Evolutionary conservation across 805 yeast genomes (phyloP).

Genomic region (Zygosaccharomyces kombuchaensis): DNA sequence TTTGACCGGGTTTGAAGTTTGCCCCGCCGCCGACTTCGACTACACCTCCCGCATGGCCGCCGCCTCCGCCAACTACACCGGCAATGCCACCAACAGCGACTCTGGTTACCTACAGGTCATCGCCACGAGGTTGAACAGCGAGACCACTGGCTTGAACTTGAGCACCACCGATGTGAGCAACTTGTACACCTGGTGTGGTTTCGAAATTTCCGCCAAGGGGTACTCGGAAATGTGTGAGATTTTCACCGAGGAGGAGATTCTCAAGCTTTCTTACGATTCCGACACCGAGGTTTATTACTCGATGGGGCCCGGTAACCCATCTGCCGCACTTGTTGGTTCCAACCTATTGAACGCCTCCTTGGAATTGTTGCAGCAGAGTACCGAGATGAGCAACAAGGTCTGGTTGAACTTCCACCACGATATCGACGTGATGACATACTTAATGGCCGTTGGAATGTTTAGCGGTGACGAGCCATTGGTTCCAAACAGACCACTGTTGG

Average conservation of each 20-base stretch:
- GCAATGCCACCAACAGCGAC: background rate
- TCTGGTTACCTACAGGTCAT: constrained; percentile 46
- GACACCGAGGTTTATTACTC: constrained; percentile 59
- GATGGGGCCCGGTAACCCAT: constrained; percentile 59
- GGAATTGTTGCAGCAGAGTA: constrained; percentile 45
- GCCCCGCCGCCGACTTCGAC: constrained; percentile 36
- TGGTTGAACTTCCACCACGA: constrained; percentile 76
- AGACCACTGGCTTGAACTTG: constrained; percentile 52
- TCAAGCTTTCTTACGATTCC: constrained; percentile 54
- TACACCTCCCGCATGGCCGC: constrained; percentile 3
- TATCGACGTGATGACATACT: constrained; percentile 55
- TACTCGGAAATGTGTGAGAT: constrained; percentile 61
- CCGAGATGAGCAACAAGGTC: constrained; percentile 34
- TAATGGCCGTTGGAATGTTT: constrained; percentile 60
- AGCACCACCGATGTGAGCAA: constrained; percentile 48
- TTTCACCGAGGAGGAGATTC: constrained; percentile 64
- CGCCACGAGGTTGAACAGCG: constrained; percentile 50
- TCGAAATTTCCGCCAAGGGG: constrained; percentile 68
- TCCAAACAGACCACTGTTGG: constrained; percentile 42
- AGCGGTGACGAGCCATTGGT: constrained; percentile 37
- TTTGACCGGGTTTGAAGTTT: constrained; percentile 44
- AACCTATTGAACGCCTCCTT: constrained; percentile 51
- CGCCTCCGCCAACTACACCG: constrained; percentile 14
- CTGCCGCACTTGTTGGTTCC: constrained; percentile 56
- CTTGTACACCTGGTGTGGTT: constrained; percentile 65